Evolutionary conservation across 208 protist genomes (phyloP), one percentile per base, ranked within the genome.

Genomic region (Trypanosoma vivax): DNA sequence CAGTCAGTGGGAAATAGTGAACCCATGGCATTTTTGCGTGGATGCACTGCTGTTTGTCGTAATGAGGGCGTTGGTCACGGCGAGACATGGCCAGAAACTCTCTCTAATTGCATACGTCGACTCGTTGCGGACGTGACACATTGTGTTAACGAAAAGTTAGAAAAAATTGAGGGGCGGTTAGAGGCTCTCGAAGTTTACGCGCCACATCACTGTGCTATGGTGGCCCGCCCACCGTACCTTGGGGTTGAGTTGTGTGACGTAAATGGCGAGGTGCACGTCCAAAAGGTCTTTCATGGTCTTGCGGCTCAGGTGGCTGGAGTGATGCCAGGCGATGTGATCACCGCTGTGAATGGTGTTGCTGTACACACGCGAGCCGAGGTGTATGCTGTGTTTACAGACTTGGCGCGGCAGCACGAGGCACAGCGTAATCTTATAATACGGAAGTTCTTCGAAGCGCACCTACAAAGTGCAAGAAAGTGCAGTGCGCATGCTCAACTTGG

Each of bases 141-240:
- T 13, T 2, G 16, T 13, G 43, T 59, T 37, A 5, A 16, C 30
- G 42, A 21, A 16, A 29, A 38, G 31, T 16, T 75, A 10, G 60
- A 63, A 2, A 0, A 50, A 34, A 5, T 75, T 29, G 49, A 57
- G 28, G 65, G 63, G 21, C 72, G 79, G 5, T 31, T 88, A 14
- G 73, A 81, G 11, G 70, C 70, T 25, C 37, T 88, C 33, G 79
- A 88, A 40, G 72, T 83, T 49, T 88, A 83, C 64, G 66, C 75
- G 13, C 76, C 76, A 11, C 80, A 88, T 48, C 54, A 57, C 25
- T 70, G 64, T 43, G 58, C 71, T 14, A 54, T 83, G 25, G 58
- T 76, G 5, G 57, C 75, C 0, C 62, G 64, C 0, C 79, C 79
- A 21, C 79, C 79, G 1, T 42, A 83, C 6, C 54, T 88, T 2